Base-by-base conservation (phyloP, 768 basidiomycete genomes). In the Tylopilus balloui region DNA sequence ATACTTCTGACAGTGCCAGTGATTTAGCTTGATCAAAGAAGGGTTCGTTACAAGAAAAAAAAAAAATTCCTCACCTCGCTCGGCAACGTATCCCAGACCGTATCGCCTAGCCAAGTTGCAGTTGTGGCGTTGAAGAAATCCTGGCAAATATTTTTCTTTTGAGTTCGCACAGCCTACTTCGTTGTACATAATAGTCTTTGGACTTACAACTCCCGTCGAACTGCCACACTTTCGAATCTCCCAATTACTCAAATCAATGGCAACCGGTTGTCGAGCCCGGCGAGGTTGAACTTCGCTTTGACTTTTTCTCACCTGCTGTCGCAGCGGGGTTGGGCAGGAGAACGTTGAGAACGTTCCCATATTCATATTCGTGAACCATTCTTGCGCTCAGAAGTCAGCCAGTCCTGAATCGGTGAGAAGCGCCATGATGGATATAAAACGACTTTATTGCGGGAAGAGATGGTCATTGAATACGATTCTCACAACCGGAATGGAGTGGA, bases 401-500 rank as follows among this genome's bases (percentile, higher is more conserved):
- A 24, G 11, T 32, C 21, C 27, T 13, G 23, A 32, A 15, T 8
- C 29, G n/a, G 35, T 15, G 35, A 24, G 19, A 25, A 17, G 29
- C 25, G 4, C 23, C 24, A 6, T 20, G 21, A 15, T 17, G 13
- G 42, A 46, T 48, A 58, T 51, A 60, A 59, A 6, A 29, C 31
- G 36, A 19, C 13, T 17, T 31, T 17, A 2, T 29, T 37, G 37
- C 5, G 21, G 10, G 6, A 3, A 14, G 20, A 19, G 20, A 12
- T 39, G 8, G 12, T 0, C 32, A 25, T 23, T 23, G 21, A 14
- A 27, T 27, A 29, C 36, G 8, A 27, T 24, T 42, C 31, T 27
- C 38, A 15, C 35, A 25, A 11, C 10, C 13, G 23, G 15, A 29
- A 61, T 57, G 58, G 40, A 35, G 17, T 50, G 44, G 47, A 23